Conservation (phyloP, 257 asterid genomes). For the Gentiana macrophylla region DNA sequence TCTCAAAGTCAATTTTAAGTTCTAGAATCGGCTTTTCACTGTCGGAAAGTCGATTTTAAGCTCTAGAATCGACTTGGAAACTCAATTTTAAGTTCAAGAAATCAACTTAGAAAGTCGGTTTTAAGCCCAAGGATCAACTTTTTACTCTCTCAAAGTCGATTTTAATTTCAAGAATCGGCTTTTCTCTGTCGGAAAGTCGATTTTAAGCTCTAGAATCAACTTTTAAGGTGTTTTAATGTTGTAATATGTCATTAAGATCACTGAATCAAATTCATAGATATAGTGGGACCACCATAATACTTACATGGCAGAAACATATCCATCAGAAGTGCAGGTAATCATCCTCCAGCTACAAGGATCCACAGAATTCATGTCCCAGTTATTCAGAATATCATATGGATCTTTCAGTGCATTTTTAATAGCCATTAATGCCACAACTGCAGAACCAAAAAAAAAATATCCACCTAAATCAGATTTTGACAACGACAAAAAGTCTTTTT, state of each 20-base stretch:
- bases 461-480: neutral
- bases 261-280: neutral
- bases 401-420: conserved; percentile 60
- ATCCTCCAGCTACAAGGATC: conserved; percentile 99
- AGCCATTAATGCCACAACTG: conserved; percentile 89
- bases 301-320: conserved; percentile 85
- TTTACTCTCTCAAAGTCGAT: too few species aligned
- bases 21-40: too few species aligned
- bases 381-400: conserved; percentile 78
- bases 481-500: neutral
- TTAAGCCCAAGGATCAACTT: too few species aligned
- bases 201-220: too few species aligned
- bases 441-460: conserved; percentile 8
- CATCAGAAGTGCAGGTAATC: conserved; percentile 76
- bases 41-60: too few species aligned
- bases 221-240: too few species aligned
- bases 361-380: conserved; percentile 91
- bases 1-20: too few species aligned
- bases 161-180: too few species aligned
- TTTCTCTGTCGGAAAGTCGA: too few species aligned
- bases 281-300: conserved; percentile 12
- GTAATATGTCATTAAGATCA: neutral
- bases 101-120: too few species aligned
- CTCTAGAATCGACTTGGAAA: too few species aligned
- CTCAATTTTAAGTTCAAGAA: too few species aligned